phyloP scores from a whole-genome alignment of 2,329 filamentous ascomycete genomes.

The Colletotrichum melonis region DNA sequence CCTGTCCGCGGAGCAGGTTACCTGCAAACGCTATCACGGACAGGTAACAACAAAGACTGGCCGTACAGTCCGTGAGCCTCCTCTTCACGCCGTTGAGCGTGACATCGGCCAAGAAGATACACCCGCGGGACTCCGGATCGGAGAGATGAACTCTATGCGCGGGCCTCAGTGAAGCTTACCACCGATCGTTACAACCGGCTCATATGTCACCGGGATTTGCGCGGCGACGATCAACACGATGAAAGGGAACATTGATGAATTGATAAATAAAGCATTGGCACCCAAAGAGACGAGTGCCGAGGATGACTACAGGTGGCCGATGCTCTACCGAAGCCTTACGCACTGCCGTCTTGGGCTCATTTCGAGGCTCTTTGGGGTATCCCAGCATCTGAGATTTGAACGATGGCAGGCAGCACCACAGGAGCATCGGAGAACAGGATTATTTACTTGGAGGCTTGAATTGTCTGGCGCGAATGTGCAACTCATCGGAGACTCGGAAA shows the following conservation, averaged over 20 bases:
- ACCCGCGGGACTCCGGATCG: conserved; percentile 5
- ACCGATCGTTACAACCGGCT: neutral
- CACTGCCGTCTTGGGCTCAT: neutral
- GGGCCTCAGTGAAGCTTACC: neutral
- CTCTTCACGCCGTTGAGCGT: neutral
- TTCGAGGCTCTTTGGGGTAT: neutral
- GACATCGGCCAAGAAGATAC: conserved; percentile 6
- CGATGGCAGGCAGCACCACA: neutral
- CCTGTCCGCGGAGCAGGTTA: neutral
- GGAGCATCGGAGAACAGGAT: neutral
- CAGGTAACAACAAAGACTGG: neutral
- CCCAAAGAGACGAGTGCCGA: neutral
- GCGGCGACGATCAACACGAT: neutral
- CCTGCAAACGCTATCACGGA: neutral
- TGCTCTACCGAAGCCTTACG: neutral
- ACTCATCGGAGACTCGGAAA: neutral
- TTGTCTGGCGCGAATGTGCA: neutral
- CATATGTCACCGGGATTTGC: neutral
- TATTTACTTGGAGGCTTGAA: neutral
- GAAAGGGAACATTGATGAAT: neutral
- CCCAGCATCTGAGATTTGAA: neutral
- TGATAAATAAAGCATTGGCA: neutral
- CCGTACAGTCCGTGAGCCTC: neutral
- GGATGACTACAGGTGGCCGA: neutral
- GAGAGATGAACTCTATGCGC: neutral